Conservation (phyloP, 2,329 filamentous ascomycete species). For the Hymenotorrendiella dingleyae region DNA sequence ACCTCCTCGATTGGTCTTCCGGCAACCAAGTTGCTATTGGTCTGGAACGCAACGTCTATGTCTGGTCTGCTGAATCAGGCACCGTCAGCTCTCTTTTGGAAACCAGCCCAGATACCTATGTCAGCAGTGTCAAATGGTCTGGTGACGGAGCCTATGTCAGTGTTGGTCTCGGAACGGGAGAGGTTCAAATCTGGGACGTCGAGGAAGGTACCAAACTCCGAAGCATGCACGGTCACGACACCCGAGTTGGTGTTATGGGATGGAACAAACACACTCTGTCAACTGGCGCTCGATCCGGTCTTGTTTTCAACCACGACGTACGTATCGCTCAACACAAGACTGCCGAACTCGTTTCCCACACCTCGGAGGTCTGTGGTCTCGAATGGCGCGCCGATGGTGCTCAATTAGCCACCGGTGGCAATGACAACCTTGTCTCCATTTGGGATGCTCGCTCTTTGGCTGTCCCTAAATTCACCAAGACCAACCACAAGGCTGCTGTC, state of each 20-base stretch:
- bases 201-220: slow-evolving; percentile 91
- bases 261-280: slow-evolving; percentile 99
- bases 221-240: slow-evolving; percentile 97
- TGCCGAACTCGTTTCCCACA: slow-evolving; percentile 93
- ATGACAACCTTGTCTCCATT: slow-evolving; percentile 98
- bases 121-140: slow-evolving; percentile 98
- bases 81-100: slow-evolving; percentile 85
- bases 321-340: slow-evolving; percentile 97
- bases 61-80: slow-evolving; percentile 95
- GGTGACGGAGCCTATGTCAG: slow-evolving; percentile 94
- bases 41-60: slow-evolving; percentile 92
- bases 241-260: slow-evolving; percentile 94
- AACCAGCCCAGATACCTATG: slow-evolving; percentile 83
- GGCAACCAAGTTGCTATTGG: slow-evolving; percentile 97
- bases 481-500: slow-evolving; percentile 97
- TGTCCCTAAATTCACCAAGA: slow-evolving; percentile 98
- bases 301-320: slow-evolving; percentile 98
- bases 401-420: slow-evolving; percentile 94
- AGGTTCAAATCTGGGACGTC: slow-evolving; percentile 99
- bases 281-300: slow-evolving; percentile 86
- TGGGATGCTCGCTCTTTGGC: slow-evolving; percentile 94
- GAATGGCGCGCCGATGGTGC: slow-evolving; percentile 97
- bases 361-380: slow-evolving; percentile 93
- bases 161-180: slow-evolving; percentile 88
- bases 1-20: slow-evolving; percentile 96